Conservation (phyloP, 2,329 filamentous ascomycete species). For the Berkeleyomyces rouxiae region DNA sequence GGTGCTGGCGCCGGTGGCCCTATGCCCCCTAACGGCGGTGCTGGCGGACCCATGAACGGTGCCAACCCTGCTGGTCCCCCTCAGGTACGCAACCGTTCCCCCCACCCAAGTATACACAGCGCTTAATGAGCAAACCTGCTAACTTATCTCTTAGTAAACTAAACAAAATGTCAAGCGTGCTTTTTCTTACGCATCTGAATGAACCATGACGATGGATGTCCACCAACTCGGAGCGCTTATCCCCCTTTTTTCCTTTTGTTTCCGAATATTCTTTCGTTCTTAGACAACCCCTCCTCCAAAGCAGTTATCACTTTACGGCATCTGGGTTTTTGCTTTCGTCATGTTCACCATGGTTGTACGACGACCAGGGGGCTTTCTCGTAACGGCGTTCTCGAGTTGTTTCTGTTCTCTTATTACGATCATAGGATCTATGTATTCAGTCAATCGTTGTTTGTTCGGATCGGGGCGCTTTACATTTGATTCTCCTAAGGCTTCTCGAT, state of each 20-base stretch:
- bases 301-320: conserved; percentile 4
- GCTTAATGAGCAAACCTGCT: not conserved
- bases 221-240: conserved; percentile 4
- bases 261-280: conserved; percentile 3
- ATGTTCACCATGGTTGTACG: conserved; percentile 14
- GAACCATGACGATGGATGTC: conserved; percentile 13
- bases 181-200: conserved; percentile 14
- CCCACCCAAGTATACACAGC: not conserved
- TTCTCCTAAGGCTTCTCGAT: conserved; percentile 9
- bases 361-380: conserved; percentile 10
- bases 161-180: conserved; percentile 10
- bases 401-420: conserved; percentile 13
- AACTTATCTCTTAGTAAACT: conserved; percentile 10
- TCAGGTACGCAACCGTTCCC: conserved; percentile 20
- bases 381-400: conserved; percentile 12
- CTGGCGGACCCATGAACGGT: conserved; percentile 23
- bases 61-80: conserved; percentile 24
- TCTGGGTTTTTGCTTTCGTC: conserved; percentile 12
- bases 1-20: conserved; percentile 22
- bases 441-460: conserved; percentile 11
- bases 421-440: conserved; percentile 13
- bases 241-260: conserved; percentile 3
- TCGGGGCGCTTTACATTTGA: conserved; percentile 8
- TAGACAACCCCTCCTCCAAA: conserved; percentile 4
- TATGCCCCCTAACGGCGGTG: conserved; percentile 23